Evolutionary conservation across 1,284 basidiomycete species (phyloP), one percentile per base, ranked within the genome.

Genomic region (Papiliotrema nemorosa): DNA sequence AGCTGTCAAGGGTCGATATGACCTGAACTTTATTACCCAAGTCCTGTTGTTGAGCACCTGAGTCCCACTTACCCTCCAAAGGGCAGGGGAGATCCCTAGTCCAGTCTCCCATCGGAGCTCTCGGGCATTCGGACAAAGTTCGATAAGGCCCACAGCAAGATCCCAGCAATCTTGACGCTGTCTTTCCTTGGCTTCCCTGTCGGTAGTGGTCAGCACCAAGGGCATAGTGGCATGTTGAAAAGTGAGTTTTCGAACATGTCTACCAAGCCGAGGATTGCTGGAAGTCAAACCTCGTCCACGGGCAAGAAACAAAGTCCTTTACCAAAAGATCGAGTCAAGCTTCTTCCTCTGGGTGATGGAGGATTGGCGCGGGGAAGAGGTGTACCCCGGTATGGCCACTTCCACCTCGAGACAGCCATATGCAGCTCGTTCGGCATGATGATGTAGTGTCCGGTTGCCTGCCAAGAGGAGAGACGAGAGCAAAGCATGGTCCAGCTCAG

Each of bases 11-110:
- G 5, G 5, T 26, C 12, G 22, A 12, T n/a, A 47, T 47, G 16
- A 34, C 44, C 44, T 47, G 21, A 36, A 13, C 21, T 9, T 5
- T 35, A 5, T 21, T 6, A 37, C n/a, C 9, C 21, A 34, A n/a
- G n/a, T n/a, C n/a, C 31, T 10, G n/a, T 10, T 10, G 10, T 34
- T 10, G 31, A n/a, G 31, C n/a, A n/a, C n/a, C n/a, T n/a, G 31
- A 34, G 10, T 10, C 10, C 31, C 18, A 20, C 46, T 38, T 18
- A 48, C 46, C 25, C 21, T 38, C 46, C 46, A 48, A 9, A 48
- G 14, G 21, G 10, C 9, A 20, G 9, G 12, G 24, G 21, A n/a
- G 10, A 48, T 12, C 4, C 46, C 46, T 26, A 39, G 29, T 5
- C 36, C 46, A 14, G 38, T 38, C 24, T 33, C 18, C 36, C 35